Conservation (phyloP, 805 yeast genomes). For the Starmerella floris region DNA sequence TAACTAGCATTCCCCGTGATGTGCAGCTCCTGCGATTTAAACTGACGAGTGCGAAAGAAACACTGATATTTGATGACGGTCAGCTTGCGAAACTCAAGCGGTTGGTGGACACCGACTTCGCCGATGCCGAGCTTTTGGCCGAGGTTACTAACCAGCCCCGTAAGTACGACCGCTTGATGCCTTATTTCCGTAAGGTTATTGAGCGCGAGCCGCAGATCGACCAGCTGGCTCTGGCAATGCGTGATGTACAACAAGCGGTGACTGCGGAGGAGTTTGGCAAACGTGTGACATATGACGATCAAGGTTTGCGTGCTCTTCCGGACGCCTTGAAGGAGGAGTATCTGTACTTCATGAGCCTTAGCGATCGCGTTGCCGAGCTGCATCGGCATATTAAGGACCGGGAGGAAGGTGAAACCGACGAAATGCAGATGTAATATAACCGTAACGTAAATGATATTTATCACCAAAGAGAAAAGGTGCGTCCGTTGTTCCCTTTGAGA, state of each 20-base stretch:
- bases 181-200: conserved; percentile 23
- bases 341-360: conserved; percentile 54
- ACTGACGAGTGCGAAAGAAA: conserved; percentile 38
- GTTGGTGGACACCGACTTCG: conserved; percentile 26
- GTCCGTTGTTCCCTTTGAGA: too few relatives aligned
- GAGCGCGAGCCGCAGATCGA: conserved; percentile 27
- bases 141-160: conserved; percentile 23
- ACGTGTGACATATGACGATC: conserved; percentile 16
- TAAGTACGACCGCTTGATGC: conserved; percentile 25
- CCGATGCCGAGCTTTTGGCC: conserved; percentile 19
- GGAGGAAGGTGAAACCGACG: conserved; percentile 15
- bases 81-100: conserved; percentile 24
- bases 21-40: conserved; percentile 40
- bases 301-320: conserved; percentile 15
- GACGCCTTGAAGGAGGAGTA: conserved; percentile 41
- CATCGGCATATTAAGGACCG: conserved; percentile 35
- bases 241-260: conserved; percentile 27
- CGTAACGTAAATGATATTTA: too few relatives aligned
- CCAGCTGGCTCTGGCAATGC: conserved; percentile 24
- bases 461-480: too few relatives aligned
- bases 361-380: conserved; percentile 57
- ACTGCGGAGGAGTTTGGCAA: conserved; percentile 24
- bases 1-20: conserved; percentile 43
- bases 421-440: conserved; percentile 1
- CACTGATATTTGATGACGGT: conserved; percentile 37